Conservation (phyloP, 768 basidiomycete genomes). For the Leucosporidium yakuticum region DNA sequence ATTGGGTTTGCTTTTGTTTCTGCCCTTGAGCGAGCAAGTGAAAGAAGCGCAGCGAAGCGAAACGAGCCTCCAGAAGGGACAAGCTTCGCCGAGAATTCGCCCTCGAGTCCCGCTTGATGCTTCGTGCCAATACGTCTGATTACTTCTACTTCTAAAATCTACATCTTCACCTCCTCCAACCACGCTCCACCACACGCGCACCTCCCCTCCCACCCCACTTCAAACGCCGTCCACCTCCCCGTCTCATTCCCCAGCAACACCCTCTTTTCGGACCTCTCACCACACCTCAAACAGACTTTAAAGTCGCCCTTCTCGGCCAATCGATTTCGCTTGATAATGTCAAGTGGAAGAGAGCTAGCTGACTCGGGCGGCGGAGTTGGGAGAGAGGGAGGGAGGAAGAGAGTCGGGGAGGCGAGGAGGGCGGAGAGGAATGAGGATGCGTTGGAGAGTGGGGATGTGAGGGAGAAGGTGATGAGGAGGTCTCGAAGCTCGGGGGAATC, state of each 20-base stretch:
- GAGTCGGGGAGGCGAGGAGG: background rate
- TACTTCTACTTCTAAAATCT: too few relatives aligned
- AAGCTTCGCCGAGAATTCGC: too few relatives aligned
- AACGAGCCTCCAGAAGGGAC: too few relatives aligned
- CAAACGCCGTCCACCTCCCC: constrained; percentile 9
- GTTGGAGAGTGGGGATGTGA: background rate
- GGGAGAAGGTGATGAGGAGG: background rate
- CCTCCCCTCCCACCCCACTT: constrained; percentile 14
- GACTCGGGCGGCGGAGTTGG: background rate
- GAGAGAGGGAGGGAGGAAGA: background rate
- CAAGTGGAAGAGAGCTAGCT: background rate
- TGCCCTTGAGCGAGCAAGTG: too few relatives aligned
- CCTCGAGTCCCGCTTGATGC: too few relatives aligned
- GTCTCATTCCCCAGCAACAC: background rate
- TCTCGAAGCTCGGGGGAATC: background rate
- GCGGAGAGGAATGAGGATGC: background rate
- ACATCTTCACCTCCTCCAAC: background rate
- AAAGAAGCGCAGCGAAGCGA: too few relatives aligned
- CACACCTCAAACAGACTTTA: background rate
- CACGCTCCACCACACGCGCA: constrained; percentile 17
- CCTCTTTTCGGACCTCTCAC: background rate
- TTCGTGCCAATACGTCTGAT: too few relatives aligned
- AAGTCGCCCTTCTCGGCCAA: background rate
- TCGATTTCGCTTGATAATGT: background rate
- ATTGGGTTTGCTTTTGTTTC: too few relatives aligned